These are phyloP conservation scores for Paraconiothyrium brasiliense DNA, from an alignment of 2,329 filamentous ascomycete genomes.

Conservation along the genomic window DNA sequence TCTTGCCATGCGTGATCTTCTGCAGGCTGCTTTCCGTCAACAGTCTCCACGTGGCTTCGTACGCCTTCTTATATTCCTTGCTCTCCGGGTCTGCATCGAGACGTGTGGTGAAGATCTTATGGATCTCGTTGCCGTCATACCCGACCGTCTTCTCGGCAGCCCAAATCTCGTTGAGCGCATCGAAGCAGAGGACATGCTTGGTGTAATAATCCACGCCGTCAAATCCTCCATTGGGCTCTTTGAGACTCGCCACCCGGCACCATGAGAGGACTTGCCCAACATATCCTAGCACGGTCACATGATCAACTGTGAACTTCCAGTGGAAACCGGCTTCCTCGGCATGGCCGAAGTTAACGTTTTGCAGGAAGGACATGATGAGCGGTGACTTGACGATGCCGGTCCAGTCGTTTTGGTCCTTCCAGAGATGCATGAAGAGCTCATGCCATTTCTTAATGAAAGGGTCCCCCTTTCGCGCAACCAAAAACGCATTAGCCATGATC, in stretches of 20 bases:
- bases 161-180: constrained; percentile 35
- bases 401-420: constrained; percentile 32
- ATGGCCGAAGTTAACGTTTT: constrained; percentile 34
- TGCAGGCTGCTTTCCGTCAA: constrained; percentile 45
- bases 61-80: constrained; percentile 39
- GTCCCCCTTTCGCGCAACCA: constrained; percentile 55
- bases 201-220: constrained; percentile 42
- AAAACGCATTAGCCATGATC: constrained; percentile 54
- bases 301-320: constrained; percentile 47
- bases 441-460: constrained; percentile 55
- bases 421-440: constrained; percentile 37
- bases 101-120: constrained; percentile 36
- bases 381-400: constrained; percentile 30
- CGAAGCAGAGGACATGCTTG: constrained; percentile 39
- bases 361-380: constrained; percentile 34
- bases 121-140: constrained; percentile 35
- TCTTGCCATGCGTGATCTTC: constrained; percentile 51
- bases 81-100: constrained; percentile 34
- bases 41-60: constrained; percentile 39
- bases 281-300: constrained; percentile 49
- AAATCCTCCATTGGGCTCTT: constrained; percentile 44
- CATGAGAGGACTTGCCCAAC: constrained; percentile 53
- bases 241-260: constrained; percentile 42
- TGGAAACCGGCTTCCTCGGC: constrained; percentile 32
- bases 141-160: constrained; percentile 37